Evolutionary conservation across 352 stramenopile genomes (phyloP), one percentile per base, ranked within the genome.

Genomic region (Pythium plurisporium): DNA sequence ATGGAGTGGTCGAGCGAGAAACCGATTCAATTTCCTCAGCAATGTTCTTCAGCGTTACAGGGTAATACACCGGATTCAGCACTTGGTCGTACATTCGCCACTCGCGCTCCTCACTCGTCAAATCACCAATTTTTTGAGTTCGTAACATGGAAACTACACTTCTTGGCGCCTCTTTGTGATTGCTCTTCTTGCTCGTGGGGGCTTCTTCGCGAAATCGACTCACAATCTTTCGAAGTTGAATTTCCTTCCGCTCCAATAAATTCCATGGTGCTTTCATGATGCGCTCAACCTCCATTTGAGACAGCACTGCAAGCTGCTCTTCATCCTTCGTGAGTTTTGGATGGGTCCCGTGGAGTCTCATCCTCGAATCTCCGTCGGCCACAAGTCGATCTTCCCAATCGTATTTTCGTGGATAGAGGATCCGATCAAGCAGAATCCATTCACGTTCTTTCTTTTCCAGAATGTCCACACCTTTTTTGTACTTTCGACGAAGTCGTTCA

Each of bases 221-320:
- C 17, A 91, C 58, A 40, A 87, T 76, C 58, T 93, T 93, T 7
- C 82, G 78, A 5, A 89, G 63, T 45, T 81, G 37, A 19, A 93
- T 89, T 59, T 93, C 82, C 44, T 85, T 87, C 11, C 76, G 68
- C 55, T 86, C 73, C 1, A 93, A 61, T 25, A 86, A 26, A 63
- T 93, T 91, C 73, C 80, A 90, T 3, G 78, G 78, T 27, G 76
- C 72, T 54, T 81, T 86, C 49, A 91, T 65, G 33, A 93, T 83
- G 2, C 80, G 73, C 5, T 91, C 74, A 4, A 93, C 33, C 34
- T 93, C 80, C 52, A 82, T 65, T 44, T 75, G 64, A 4, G 80
- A 89, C 11, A 89, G 56, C 36, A 72, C 65, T 4, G 79, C 75
- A 10, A 89, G 65, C 36, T 81, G 56, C 50, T 87, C 69, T 59